Evolutionary conservation across 352 stramenopile species (phyloP), one percentile per base, ranked within the genome.

Genomic region (Albugo candida): DNA sequence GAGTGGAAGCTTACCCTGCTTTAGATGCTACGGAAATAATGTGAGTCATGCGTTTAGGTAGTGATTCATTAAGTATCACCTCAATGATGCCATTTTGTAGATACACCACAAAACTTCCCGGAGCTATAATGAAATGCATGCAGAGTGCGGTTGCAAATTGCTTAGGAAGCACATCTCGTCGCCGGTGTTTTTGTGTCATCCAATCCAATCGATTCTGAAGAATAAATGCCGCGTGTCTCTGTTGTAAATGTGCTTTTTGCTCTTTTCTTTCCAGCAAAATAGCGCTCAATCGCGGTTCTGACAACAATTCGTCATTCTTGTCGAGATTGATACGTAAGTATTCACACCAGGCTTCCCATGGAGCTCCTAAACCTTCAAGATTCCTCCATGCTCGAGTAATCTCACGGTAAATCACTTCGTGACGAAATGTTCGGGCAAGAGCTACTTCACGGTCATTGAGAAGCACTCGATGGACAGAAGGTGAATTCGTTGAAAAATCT

Each of bases 101-200:
- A 31, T 31, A 31, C 24, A 31, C 24, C 24, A 31, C 24, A 8
- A 31, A 31, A 31, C 24, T 31, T 12, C 77, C 77, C 1, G 77
- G 73, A 0, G 74, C 67, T 14, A 87, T 64, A 8, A 52, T 56
- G 50, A 75, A 85, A 14, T 65, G 70, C 34, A 86, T 69, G 41
- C 74, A 84, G 18, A 89, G 59, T 51, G 80, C 82, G 11, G 77
- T 89, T 0, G 72, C 73, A 44, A 89, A 87, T 50, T 83, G 73
- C 8, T 65, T 70, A 6, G 77, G 76, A 12, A 89, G 48, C 24
- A 83, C 48, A 41, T 36, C 40, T 41, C 18, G 17, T 0, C 65
- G 64, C 14, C 71, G 60, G 44, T 67, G 64, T 17, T 54, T 56
- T 10, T 8, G 24, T 3, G 24, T 31, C 24, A 31, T 31, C 24